Percentiles rank a stretch among this genome's conserved stretches.
Evolutionary conservation across 2,329 filamentous ascomycete species (phyloP).

Genomic region (Cladosporium cucumerinum): DNA sequence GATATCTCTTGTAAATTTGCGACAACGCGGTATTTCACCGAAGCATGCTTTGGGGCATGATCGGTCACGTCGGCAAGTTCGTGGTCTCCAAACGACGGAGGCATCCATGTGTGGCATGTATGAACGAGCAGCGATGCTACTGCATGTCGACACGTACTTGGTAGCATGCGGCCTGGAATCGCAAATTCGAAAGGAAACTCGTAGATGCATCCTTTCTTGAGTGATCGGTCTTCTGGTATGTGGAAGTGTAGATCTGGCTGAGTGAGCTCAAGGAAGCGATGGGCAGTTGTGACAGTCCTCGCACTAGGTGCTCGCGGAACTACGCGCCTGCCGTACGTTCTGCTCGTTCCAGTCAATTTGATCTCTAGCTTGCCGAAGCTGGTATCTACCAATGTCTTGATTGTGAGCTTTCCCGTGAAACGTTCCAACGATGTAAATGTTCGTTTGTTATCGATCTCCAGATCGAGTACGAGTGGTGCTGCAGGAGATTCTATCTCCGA

Average conservation of each 20-base stretch:
- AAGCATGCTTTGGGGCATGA: neutral
- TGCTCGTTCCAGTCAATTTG: neutral
- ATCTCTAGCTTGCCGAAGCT: neutral
- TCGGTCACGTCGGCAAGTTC: neutral
- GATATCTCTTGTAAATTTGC: neutral
- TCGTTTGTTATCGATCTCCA: neutral
- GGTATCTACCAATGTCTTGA: neutral
- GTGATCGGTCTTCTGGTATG: neutral
- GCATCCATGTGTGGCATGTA: neutral
- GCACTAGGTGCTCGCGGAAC: neutral
- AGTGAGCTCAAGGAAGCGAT: constrained; percentile 2
- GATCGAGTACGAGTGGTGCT: neutral
- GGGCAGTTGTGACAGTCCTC: neutral
- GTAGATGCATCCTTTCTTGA: neutral
- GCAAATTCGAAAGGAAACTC: neutral
- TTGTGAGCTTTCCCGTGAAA: neutral
- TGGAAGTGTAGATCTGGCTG: neutral
- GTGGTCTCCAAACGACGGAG: constrained; percentile 3
- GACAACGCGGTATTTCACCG: neutral
- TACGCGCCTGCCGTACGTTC: neutral
- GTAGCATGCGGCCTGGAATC: neutral
- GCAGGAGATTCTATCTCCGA: neutral
- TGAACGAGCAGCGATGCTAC: neutral
- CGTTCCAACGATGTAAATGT: neutral
- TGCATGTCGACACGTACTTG: neutral